Evolutionary conservation across 2,329 filamentous ascomycete species (phyloP).

Genomic region (Diplodia sapinea): DNA sequence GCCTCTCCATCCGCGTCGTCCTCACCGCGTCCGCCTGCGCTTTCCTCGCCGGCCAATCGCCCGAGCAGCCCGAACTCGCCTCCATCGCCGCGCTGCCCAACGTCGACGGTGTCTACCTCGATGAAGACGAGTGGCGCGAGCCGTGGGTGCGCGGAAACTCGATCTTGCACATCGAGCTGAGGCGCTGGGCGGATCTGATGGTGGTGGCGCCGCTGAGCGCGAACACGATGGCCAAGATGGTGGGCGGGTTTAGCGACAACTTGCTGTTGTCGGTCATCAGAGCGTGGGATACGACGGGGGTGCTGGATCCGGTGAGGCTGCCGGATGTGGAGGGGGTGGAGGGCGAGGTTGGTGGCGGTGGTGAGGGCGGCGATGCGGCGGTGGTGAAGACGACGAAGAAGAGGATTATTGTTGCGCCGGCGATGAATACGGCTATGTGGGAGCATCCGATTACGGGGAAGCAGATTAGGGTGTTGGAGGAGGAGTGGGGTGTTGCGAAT

Average conservation of each 20-base stretch:
- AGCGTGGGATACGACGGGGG: conserved; percentile 82
- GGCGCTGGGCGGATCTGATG: conserved; percentile 80
- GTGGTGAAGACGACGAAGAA: conserved; percentile 57
- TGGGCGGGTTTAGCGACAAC: conserved; percentile 76
- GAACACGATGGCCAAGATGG: conserved; percentile 85
- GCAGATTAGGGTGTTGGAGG: conserved; percentile 71
- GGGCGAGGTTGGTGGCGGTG: conserved; percentile 2
- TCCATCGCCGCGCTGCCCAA: conserved; percentile 66
- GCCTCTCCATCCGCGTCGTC: conserved; percentile 82
- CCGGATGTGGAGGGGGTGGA: conserved; percentile 4
- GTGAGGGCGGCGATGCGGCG: neutral
- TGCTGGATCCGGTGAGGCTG: conserved; percentile 53
- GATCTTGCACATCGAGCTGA: conserved; percentile 89
- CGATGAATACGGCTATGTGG: conserved; percentile 95
- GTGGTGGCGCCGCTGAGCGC: conserved; percentile 82
- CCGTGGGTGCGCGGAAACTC: conserved; percentile 79
- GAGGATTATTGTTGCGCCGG: conserved; percentile 75
- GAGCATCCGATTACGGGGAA: conserved; percentile 77
- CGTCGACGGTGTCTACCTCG: conserved; percentile 80
- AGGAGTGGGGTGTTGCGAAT: conserved; percentile 70
- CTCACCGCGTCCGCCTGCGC: conserved; percentile 74
- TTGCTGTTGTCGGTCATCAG: conserved; percentile 75
- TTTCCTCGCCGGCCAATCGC: conserved; percentile 77
- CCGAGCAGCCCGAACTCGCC: conserved; percentile 74
- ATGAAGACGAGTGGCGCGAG: conserved; percentile 81